A percentile compares a stretch with the other conserved stretches of the same genome.
Evolutionary conservation across 176 grass and related monocot species (phyloP).

Genomic region (Aegilops speltoides): DNA sequence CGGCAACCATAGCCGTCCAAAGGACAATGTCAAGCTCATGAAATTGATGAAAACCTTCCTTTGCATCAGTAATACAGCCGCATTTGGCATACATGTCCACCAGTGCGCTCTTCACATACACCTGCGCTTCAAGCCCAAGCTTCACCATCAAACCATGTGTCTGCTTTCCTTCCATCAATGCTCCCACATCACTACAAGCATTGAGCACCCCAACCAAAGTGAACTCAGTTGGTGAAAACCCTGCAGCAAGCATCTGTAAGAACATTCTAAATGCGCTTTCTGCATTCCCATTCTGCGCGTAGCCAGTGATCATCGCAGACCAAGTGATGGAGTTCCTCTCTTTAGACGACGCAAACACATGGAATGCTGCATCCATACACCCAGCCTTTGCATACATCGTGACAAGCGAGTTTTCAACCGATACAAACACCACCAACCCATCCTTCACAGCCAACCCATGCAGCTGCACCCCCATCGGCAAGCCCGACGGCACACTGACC

Average conservation of each 20-base stretch:
- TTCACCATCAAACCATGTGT: conserved; percentile 63
- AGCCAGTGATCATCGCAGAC: conserved; percentile 72
- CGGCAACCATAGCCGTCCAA: conserved; percentile 69
- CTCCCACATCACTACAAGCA: conserved; percentile 43
- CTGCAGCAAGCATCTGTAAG: conserved; percentile 58
- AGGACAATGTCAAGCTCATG: conserved; percentile 55
- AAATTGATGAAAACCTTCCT: conserved; percentile 57
- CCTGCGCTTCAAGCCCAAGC: conserved; percentile 57
- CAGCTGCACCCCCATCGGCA: conserved; percentile 55
- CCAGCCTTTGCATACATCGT: conserved; percentile 71
- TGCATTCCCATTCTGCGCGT: conserved; percentile 62
- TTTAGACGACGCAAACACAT: conserved; percentile 49
- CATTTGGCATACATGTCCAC: conserved; percentile 83
- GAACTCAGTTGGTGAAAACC: conserved; percentile 61
- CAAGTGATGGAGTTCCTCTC: conserved; percentile 77
- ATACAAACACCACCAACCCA: conserved; percentile 46
- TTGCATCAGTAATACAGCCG: conserved; percentile 56
- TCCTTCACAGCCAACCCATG: conserved; percentile 55
- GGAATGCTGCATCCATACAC: conserved; percentile 46
- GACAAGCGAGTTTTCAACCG: conserved; percentile 69
- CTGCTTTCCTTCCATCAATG: conserved; percentile 57
- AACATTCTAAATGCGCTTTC: conserved; percentile 49
- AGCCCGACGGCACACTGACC: conserved; percentile 44
- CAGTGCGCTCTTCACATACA: conserved; percentile 74
- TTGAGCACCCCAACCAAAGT: conserved; percentile 79